Evolutionary conservation across 192 early-diverging fungal genomes (phyloP).

Genomic region (Piromyces finnis): DNA sequence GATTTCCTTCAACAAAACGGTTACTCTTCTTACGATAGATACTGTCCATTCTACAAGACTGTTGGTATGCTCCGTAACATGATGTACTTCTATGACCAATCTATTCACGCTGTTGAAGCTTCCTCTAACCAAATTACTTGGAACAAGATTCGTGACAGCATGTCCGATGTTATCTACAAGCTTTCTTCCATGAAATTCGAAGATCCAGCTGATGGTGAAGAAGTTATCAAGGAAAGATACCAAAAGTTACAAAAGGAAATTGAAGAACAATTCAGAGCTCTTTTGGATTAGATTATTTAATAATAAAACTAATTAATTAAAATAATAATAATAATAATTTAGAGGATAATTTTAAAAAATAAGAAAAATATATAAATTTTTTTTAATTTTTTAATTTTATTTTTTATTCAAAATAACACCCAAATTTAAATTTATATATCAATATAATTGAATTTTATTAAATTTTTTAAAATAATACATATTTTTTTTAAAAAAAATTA

Average conservation of each 20-base stretch:
- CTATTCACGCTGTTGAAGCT: slow-evolving; percentile 86
- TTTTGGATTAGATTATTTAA: slow-evolving; percentile 34
- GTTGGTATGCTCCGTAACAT: slow-evolving; percentile 96
- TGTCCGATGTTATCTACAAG: slow-evolving; percentile 88
- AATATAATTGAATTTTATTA: no score
- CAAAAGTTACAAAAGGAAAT: slow-evolving; percentile 84
- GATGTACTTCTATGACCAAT: slow-evolving; percentile 88
- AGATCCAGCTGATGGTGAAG: slow-evolving; percentile 92
- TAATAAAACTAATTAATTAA: background rate
- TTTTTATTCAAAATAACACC: background rate
- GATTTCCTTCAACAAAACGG: slow-evolving; percentile 99
- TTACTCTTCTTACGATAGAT: slow-evolving; percentile 95
- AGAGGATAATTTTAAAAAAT: background rate
- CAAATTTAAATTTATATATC: no score
- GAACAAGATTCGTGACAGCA: slow-evolving; percentile 82
- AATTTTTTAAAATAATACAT: no score
- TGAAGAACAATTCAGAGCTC: slow-evolving; percentile 77
- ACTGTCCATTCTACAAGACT: slow-evolving; percentile 99
- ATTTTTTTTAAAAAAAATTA: no score
- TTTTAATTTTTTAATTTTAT: background rate
- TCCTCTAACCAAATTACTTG: slow-evolving; percentile 78
- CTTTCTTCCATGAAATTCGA: slow-evolving; percentile 99
- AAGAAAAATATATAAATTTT: background rate
- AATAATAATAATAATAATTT: background rate
- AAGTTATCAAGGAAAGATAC: slow-evolving; percentile 66